Evolutionary conservation across 1,284 basidiomycete genomes (phyloP).

Genomic region (Heliocybe sulcata): DNA sequence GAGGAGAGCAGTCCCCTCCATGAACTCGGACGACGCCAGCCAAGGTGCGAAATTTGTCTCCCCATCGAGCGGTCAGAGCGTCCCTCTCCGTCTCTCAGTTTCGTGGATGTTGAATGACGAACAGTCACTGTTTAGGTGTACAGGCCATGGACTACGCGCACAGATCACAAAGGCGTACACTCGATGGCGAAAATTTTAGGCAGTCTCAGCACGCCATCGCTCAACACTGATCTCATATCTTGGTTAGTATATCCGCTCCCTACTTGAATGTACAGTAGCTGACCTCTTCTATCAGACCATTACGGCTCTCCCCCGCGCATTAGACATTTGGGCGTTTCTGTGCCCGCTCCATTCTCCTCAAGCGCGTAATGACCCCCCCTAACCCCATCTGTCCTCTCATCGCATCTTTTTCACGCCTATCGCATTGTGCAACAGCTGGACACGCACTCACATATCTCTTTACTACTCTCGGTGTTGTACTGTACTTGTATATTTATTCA

Average conservation of each 20-base stretch:
- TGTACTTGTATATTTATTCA: not conserved
- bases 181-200: not conserved
- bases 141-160: conserved; percentile 1
- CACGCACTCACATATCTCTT: not conserved
- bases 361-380: too few species aligned
- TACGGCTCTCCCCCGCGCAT: too few species aligned
- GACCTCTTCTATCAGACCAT: too few species aligned
- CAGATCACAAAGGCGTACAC: conserved; percentile 1
- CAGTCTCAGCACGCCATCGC: not conserved
- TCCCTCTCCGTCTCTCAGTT: not conserved
- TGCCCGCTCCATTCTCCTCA: too few species aligned
- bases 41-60: not conserved
- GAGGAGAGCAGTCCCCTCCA: not conserved
- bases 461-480: not conserved
- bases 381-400: not conserved
- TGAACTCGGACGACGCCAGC: not conserved
- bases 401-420: not conserved
- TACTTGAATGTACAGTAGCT: too few species aligned
- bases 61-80: not conserved
- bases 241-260: not conserved
- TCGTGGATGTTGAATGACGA: not conserved
- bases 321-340: too few species aligned
- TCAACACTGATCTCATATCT: not conserved
- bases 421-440: not conserved
- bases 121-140: not conserved